Evolutionary conservation across 2,329 filamentous ascomycete genomes (phyloP).

Genomic region (Diaporthe sp.): DNA sequence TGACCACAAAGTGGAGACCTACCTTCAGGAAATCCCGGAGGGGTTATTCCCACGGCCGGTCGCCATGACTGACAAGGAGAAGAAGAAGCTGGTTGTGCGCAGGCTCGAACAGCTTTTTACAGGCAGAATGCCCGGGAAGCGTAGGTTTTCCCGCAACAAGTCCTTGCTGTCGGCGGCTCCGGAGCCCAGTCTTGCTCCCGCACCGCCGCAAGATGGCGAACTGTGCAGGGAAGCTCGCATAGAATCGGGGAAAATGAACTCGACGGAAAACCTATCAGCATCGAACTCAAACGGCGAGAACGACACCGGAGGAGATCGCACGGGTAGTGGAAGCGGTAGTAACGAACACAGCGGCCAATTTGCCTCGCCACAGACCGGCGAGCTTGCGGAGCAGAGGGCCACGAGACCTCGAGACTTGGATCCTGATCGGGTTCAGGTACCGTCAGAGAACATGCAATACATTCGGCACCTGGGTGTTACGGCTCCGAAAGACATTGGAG

Average conservation of each 20-base stretch:
- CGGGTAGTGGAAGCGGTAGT: slow-evolving; percentile 45
- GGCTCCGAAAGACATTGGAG: slow-evolving; percentile 58
- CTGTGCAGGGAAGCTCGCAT: slow-evolving; percentile 65
- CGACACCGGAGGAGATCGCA: slow-evolving; percentile 57
- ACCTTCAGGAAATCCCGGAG: slow-evolving; percentile 80
- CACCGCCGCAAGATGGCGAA: slow-evolving; percentile 47
- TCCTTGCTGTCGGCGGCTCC: background rate
- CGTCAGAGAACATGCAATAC: slow-evolving; percentile 84
- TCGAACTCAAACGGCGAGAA: slow-evolving; percentile 63
- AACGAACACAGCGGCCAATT: slow-evolving; percentile 53
- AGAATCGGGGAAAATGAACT: slow-evolving; percentile 55
- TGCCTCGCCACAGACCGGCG: slow-evolving; percentile 56
- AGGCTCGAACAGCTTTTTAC: slow-evolving; percentile 87
- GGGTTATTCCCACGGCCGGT: slow-evolving; percentile 74
- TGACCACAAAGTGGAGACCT: slow-evolving; percentile 76
- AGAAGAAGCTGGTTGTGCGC: slow-evolving; percentile 82
- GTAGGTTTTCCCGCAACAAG: slow-evolving; percentile 26
- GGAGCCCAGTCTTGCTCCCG: slow-evolving; percentile 33
- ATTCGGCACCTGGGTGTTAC: slow-evolving; percentile 77
- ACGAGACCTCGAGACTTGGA: slow-evolving; percentile 84
- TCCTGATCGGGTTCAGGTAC: slow-evolving; percentile 81
- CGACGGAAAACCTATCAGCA: slow-evolving; percentile 59
- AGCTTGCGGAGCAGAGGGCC: slow-evolving; percentile 78
- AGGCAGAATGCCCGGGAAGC: slow-evolving; percentile 68
- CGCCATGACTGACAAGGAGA: slow-evolving; percentile 78